Conservation (phyloP, 2,329 filamentous ascomycete genomes). For the Penicillium brevicompactum region DNA sequence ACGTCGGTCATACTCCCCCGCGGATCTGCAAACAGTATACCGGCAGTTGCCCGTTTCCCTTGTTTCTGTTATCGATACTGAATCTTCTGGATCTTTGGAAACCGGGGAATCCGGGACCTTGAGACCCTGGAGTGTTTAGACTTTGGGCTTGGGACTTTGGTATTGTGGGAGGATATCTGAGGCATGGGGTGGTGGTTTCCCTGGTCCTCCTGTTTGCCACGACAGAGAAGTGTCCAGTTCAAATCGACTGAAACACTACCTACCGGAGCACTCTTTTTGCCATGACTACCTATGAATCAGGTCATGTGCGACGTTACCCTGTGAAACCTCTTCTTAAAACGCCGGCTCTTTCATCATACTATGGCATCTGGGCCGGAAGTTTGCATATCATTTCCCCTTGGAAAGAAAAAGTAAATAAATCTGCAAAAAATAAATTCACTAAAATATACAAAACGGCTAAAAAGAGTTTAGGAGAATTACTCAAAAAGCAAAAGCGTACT, state of each 20-base stretch:
- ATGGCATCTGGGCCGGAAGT: constrained; percentile 31
- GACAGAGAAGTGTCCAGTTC: constrained; percentile 1
- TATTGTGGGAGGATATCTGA: neutral
- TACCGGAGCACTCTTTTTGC: constrained; percentile 22
- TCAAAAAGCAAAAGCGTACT: constrained; percentile 10
- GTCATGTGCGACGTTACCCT: constrained; percentile 43
- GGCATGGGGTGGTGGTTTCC: neutral
- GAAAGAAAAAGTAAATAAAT: constrained; percentile 14
- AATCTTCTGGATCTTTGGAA: neutral
- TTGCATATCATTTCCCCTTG: constrained; percentile 34
- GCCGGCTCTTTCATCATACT: constrained; percentile 24
- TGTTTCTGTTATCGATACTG: neutral
- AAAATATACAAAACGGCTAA: constrained; percentile 1
- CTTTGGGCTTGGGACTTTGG: neutral
- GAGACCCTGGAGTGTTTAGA: neutral
- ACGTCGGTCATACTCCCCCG: constrained; percentile 17
- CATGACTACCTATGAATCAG: constrained; percentile 27
- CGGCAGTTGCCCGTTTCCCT: constrained; percentile 25
- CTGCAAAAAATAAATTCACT: constrained; percentile 3
- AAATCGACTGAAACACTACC: constrained; percentile 27
- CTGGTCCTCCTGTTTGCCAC: neutral
- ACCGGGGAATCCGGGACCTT: neutral
- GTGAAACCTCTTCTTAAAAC: constrained; percentile 40
- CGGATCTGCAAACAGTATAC: constrained; percentile 35
- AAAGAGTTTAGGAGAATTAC: constrained; percentile 13